A percentile compares a stretch with the other conserved stretches of the same genome.
These are phyloP conservation scores for Ceratocystis lukuohia DNA, from an alignment of 2,329 filamentous ascomycete genomes.

Conservation along the genomic window DNA sequence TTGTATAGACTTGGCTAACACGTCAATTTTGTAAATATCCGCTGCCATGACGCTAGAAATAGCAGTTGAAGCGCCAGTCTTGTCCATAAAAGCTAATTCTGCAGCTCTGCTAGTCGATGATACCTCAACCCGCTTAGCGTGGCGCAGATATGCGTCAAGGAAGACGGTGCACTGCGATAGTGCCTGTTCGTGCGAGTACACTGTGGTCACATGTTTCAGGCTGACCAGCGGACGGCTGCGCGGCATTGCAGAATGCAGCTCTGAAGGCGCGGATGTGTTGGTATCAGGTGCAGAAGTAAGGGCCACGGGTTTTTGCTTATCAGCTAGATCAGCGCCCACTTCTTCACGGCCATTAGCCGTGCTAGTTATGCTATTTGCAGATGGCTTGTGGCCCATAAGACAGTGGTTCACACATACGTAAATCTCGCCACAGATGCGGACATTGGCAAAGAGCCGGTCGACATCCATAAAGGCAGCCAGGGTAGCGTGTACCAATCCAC, in stretches of 20 bases:
- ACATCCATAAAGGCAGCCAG: conserved; percentile 79
- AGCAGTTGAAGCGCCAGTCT: conserved; percentile 52
- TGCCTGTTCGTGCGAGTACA: conserved; percentile 92
- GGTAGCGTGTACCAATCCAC: conserved; percentile 81
- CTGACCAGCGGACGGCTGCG: conserved; percentile 35
- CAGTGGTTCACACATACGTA: conserved; percentile 85
- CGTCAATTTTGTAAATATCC: conserved; percentile 49
- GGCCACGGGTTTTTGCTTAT: conserved; percentile 18
- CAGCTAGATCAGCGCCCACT: neutral
- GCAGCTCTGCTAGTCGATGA: conserved; percentile 78
- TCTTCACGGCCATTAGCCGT: neutral
- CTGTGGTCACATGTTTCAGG: conserved; percentile 51
- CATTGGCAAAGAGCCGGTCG: conserved; percentile 46
- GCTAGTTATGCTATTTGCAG: conserved; percentile 13
- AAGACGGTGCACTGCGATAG: conserved; percentile 82
- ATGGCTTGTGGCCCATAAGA: conserved; percentile 46
- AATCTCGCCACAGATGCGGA: conserved; percentile 68
- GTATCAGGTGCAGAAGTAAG: conserved; percentile 30
- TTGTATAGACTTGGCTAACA: conserved; percentile 58
- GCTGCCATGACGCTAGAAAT: conserved; percentile 67
- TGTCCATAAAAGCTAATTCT: conserved; percentile 53
- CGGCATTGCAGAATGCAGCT: conserved; percentile 34
- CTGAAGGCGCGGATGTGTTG: conserved; percentile 36
- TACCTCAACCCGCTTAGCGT: conserved; percentile 68
- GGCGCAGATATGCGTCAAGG: conserved; percentile 54